Evolutionary conservation across 768 basidiomycete genomes (phyloP).

Genomic region (Leccinum boreale): DNA sequence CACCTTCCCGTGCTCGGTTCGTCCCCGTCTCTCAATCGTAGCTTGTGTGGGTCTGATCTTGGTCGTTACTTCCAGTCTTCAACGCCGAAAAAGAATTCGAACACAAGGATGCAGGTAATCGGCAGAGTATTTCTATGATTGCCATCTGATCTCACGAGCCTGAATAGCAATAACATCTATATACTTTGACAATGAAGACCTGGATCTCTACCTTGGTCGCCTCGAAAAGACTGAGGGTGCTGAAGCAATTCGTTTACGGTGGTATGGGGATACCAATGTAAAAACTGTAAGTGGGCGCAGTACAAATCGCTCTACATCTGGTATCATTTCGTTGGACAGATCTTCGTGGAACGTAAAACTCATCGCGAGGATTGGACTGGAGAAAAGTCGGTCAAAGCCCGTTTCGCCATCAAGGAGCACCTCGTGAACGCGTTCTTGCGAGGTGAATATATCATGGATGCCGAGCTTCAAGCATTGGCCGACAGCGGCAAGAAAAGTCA

Average conservation of each 20-base stretch:
- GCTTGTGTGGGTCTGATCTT: slow-evolving; percentile 2
- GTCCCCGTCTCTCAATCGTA: slow-evolving; percentile 16
- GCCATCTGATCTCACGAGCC: slow-evolving; percentile 1
- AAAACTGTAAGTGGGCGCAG: slow-evolving; percentile 58
- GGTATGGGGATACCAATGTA: slow-evolving; percentile 89
- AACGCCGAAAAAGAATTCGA: slow-evolving; percentile 93
- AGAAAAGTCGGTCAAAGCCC: slow-evolving; percentile 96
- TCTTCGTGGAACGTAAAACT: slow-evolving; percentile 86
- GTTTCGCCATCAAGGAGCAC: slow-evolving; percentile 93
- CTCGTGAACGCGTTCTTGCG: slow-evolving; percentile 87
- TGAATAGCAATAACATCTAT: slow-evolving; percentile 87
- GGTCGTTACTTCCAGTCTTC: slow-evolving; percentile 59
- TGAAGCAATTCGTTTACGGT: slow-evolving; percentile 91
- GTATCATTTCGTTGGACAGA: slow-evolving; percentile 38
- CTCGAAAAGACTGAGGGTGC: slow-evolving; percentile 99
- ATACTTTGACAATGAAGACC: slow-evolving; percentile 94
- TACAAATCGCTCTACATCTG: neutral
- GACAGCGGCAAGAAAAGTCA: slow-evolving; percentile 91
- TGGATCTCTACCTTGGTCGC: slow-evolving; percentile 94
- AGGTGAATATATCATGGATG: slow-evolving; percentile 92
- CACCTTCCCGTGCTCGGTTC: slow-evolving; percentile 91
- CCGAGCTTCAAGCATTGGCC: slow-evolving; percentile 82
- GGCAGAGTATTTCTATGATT: neutral
- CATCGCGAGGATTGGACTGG: slow-evolving; percentile 99
- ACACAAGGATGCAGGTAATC: slow-evolving; percentile 69